A percentile compares a stretch with the other conserved stretches of the same genome.
phyloP scores from a whole-genome alignment of 345 rosid genomes.

The Camelina laxa region DNA sequence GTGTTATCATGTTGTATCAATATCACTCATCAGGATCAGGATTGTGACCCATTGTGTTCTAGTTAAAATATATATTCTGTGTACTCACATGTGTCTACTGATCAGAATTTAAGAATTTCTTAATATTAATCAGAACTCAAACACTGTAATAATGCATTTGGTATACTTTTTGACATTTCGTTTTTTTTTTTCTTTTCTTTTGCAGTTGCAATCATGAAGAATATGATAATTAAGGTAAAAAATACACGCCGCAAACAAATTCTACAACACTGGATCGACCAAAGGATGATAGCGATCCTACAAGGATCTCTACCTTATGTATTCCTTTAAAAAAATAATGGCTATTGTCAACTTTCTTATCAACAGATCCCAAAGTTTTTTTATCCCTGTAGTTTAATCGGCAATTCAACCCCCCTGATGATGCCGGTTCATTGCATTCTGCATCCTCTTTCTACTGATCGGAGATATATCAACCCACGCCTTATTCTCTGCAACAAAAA shows the following conservation, averaged over 20 bases:
- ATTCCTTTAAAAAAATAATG: slow-evolving; percentile 33
- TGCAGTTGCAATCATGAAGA: no score
- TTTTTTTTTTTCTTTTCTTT: background rate
- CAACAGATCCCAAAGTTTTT: slow-evolving; percentile 12
- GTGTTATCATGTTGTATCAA: background rate
- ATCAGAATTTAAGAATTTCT: background rate
- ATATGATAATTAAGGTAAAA: no score
- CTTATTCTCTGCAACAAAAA: slow-evolving; percentile 68
- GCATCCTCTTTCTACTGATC: slow-evolving; percentile 74
- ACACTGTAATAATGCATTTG: background rate
- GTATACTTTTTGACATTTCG: background rate
- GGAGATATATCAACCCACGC: slow-evolving; percentile 68
- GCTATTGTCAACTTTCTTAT: slow-evolving; percentile 37
- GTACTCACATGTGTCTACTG: background rate
- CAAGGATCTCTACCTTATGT: slow-evolving; percentile 31
- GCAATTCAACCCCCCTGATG: background rate
- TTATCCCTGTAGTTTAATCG: slow-evolving; percentile 9
- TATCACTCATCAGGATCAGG: background rate
- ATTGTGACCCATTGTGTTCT: slow-evolving; percentile 8
- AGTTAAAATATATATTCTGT: background rate
- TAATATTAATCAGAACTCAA: background rate
- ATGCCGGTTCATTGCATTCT: slow-evolving; percentile 51
- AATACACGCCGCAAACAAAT: background rate
- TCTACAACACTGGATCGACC: slow-evolving; percentile 22
- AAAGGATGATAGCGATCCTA: slow-evolving; percentile 35